Evolutionary conservation across 352 stramenopile species (phyloP).

Genomic region (Albugo laibachii): DNA sequence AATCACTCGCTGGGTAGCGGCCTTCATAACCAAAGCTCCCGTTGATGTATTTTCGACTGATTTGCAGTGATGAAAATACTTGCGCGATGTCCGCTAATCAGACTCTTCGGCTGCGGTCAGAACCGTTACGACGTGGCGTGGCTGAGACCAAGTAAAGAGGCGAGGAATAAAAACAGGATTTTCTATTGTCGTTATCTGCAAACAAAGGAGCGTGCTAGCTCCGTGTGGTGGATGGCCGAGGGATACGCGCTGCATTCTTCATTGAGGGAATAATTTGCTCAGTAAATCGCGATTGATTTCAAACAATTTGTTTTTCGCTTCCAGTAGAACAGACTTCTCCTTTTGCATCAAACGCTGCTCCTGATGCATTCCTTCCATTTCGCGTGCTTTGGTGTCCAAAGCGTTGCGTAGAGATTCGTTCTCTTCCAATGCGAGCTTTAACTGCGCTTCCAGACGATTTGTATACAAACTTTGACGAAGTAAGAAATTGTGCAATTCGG

Average conservation of each 20-base stretch:
- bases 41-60: too few species aligned
- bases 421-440: constrained; percentile 42
- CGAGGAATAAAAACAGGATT: too few species aligned
- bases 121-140: too few species aligned
- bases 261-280: constrained; percentile 14
- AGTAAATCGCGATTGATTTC: constrained; percentile 56
- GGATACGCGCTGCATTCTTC: background rate
- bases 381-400: constrained; percentile 25
- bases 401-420: constrained; percentile 32
- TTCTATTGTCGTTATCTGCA: too few species aligned
- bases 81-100: too few species aligned
- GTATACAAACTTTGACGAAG: constrained; percentile 46
- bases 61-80: too few species aligned
- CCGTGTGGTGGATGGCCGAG: too few species aligned
- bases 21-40: too few species aligned
- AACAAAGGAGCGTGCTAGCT: too few species aligned
- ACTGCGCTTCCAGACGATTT: constrained; percentile 47
- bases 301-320: constrained; percentile 65
- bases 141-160: too few species aligned
- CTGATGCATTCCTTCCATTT: constrained; percentile 26
- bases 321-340: constrained; percentile 38
- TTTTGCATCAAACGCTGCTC: constrained; percentile 42
- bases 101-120: too few species aligned
- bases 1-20: too few species aligned
- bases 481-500: constrained; percentile 36